Base-by-base conservation (phyloP, 73 alveolate genomes). In the Paramecium primaurelia region DNA sequence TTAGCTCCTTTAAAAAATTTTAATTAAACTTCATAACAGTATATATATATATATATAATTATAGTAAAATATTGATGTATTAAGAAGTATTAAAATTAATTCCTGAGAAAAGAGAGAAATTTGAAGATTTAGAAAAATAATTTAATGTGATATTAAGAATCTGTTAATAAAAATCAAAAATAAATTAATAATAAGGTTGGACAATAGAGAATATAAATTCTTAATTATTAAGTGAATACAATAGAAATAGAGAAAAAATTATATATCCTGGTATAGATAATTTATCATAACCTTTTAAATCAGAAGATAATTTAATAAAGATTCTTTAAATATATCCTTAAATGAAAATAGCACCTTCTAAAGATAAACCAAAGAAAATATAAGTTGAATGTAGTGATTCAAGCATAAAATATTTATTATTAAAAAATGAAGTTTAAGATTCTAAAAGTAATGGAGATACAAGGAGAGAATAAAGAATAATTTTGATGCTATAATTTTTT, bases 341-440 rank as follows among this genome's bases (percentile, higher is more conserved):
- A 37, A 34, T 75, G 60, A 34, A 59, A 34, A 47, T 71, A 6
- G 73, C 73, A n/a, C 75, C 93, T 25, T 86, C 94, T 0, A 96
- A 96, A 92, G 98, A 94, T 34, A 92, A 88, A 47, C 99, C 99
- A 0, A 95, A 95, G 93, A 96, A 92, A 71, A 93, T 96, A 44
- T 95, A 95, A 4, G 85, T 96, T 38, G 80, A 58, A 12, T 96
- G 97, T 7, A 77, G 94, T 25, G 95, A 96, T 75, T 89, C 92
- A 44, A 49, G 71, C 34, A 71, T 92, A 18, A 92, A 92, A 26
- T 92, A 86, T 86, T 92, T 95, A 94, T 69, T 96, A 22, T 86
- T 95, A 71, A 95, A 95, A 37, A 86, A 92, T 58, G 99, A 96
- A 38, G 86, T 54, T 54, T 22, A 54, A 22, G 69, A 54, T 54